Evolutionary conservation across 768 basidiomycete species (phyloP).

Genomic region (Pisolithus microcarpus): DNA sequence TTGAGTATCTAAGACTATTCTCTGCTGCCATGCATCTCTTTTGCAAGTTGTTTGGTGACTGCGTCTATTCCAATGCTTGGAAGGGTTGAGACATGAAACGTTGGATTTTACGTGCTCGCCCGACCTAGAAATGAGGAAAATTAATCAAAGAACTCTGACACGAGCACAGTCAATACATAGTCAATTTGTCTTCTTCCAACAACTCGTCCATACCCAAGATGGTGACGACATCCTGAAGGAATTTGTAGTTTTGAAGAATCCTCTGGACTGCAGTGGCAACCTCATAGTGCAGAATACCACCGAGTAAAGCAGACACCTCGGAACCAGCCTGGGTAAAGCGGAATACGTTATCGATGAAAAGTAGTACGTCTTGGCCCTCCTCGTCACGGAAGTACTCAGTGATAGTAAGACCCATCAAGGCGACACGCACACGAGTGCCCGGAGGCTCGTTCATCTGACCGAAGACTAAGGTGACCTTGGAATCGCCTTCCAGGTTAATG

Average conservation of each 20-base stretch:
- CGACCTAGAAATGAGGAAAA: too few relatives aligned
- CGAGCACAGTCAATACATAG: too few relatives aligned
- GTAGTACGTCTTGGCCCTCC: slow-evolving; percentile 99
- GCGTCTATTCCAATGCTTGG: too few relatives aligned
- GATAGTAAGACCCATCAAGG: slow-evolving; percentile 97
- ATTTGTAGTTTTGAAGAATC: slow-evolving; percentile 96
- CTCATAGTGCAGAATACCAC: slow-evolving; percentile 99
- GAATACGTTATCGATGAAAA: slow-evolving; percentile 99
- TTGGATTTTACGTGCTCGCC: too few relatives aligned
- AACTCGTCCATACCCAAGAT: slow-evolving; percentile 99
- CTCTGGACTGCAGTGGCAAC: slow-evolving; percentile 96
- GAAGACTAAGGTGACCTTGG: too few relatives aligned
- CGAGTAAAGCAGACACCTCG: slow-evolving; percentile 98
- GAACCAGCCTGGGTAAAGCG: slow-evolving; percentile 99
- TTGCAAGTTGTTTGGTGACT: slow-evolving; percentile 31
- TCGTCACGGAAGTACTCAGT: slow-evolving; percentile 99
- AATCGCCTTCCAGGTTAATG: slow-evolving; percentile 79
- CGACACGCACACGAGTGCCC: slow-evolving; percentile 99
- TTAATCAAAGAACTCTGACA: too few relatives aligned
- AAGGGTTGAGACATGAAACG: too few relatives aligned
- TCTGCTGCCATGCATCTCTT: too few relatives aligned
- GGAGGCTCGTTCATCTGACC: too few relatives aligned
- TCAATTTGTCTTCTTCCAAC: slow-evolving; percentile 9
- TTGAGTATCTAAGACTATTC: too few relatives aligned
- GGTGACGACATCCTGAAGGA: slow-evolving; percentile 98